A percentile compares a stretch with the other conserved stretches of the same genome.
Evolutionary conservation across 805 yeast species (phyloP).

Genomic region (Saturnispora kantuleensis): DNA sequence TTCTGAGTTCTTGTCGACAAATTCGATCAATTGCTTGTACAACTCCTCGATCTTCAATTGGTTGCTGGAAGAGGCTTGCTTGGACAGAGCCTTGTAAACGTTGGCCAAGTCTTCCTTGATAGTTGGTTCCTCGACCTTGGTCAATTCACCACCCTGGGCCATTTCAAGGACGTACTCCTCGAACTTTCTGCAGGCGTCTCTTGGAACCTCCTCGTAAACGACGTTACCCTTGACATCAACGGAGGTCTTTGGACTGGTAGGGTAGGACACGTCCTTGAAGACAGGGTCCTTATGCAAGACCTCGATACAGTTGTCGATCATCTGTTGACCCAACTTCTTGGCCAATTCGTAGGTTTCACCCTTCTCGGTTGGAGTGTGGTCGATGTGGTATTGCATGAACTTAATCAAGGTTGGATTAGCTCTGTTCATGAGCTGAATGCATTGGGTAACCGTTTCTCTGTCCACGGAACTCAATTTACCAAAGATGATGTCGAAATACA

Average conservation of each 20-base stretch:
- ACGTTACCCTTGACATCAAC: conserved; percentile 85
- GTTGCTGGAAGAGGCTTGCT: conserved; percentile 61
- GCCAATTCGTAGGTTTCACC: conserved; percentile 93
- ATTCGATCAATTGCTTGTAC: conserved; percentile 60
- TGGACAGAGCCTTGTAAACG: conserved; percentile 72
- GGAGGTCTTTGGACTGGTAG: conserved; percentile 89
- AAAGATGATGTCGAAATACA: conserved; percentile 93
- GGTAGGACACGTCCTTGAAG: conserved; percentile 87
- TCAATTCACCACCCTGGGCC: conserved; percentile 89
- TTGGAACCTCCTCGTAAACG: conserved; percentile 72
- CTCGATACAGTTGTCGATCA: conserved; percentile 91
- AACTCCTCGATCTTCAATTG: conserved; percentile 62
- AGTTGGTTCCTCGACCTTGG: conserved; percentile 60
- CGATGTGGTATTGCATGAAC: conserved; percentile 91
- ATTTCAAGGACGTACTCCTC: conserved; percentile 93
- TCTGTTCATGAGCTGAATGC: conserved; percentile 96
- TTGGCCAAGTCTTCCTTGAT: conserved; percentile 78
- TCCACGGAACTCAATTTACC: conserved; percentile 87
- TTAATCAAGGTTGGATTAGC: conserved; percentile 88
- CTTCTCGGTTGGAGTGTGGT: conserved; percentile 71
- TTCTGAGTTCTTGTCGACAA: conserved; percentile 60
- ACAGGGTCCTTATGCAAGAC: conserved; percentile 75
- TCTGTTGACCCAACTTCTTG: conserved; percentile 80
- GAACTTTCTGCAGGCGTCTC: conserved; percentile 85
- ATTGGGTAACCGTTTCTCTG: conserved; percentile 91